phyloP scores from a whole-genome alignment of 176 grass and related monocot species.

The Oryza nivara region DNA sequence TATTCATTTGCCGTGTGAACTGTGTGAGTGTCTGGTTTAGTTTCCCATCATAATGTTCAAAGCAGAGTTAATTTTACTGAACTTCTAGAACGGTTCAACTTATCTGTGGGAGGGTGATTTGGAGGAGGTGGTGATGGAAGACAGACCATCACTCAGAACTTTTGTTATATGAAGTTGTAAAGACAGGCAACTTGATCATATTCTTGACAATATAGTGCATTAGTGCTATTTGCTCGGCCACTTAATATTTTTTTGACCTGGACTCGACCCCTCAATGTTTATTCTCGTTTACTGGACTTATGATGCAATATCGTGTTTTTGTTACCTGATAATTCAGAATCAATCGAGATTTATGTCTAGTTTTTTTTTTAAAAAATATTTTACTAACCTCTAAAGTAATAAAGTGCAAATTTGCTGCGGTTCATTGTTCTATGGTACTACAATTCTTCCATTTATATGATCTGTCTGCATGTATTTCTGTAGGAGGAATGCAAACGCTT shows the following conservation, averaged over 20 bases:
- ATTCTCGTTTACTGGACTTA: conserved; percentile 23
- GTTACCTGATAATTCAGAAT: conserved; percentile 11
- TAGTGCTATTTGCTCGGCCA: conserved; percentile 11
- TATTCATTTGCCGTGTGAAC: background rate
- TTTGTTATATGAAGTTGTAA: background rate
- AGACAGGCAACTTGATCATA: background rate
- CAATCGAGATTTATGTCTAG: background rate
- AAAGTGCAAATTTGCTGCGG: conserved; percentile 22
- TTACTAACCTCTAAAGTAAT: background rate
- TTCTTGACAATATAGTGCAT: background rate
- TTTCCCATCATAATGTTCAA: background rate
- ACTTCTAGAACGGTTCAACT: background rate
- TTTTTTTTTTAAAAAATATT: background rate
- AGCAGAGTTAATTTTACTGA: background rate
- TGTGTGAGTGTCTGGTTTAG: background rate
- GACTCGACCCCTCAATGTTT: background rate
- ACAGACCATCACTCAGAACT: background rate
- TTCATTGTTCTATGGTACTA: conserved; percentile 4
- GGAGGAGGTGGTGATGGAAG: background rate
- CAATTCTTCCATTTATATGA: conserved; percentile 41
- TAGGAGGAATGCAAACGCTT: conserved; percentile 96
- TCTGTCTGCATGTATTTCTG: conserved; percentile 38
- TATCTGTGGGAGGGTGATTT: background rate
- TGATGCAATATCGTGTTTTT: conserved; percentile 23
- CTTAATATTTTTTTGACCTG: background rate